These are phyloP conservation scores for Microcyclosporella mali DNA, from an alignment of 2,329 filamentous ascomycete species.

Conservation along the genomic window DNA sequence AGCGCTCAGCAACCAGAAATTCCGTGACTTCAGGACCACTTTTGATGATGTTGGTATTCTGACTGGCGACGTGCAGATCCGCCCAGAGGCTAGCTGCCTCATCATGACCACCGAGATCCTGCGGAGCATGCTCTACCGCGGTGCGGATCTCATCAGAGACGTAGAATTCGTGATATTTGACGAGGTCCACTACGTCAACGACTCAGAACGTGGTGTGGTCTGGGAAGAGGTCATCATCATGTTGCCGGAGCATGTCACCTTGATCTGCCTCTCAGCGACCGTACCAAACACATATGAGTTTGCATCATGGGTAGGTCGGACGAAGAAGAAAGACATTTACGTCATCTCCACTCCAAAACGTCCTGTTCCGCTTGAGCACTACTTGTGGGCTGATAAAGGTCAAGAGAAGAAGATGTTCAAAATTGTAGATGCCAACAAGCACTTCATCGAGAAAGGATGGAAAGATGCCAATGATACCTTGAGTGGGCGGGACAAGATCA, in stretches of 20 bases:
- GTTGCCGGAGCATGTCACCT: slow-evolving; percentile 92
- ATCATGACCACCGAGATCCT: slow-evolving; percentile 99
- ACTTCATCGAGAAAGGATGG: slow-evolving; percentile 87
- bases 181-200: slow-evolving; percentile 98
- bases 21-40: slow-evolving; percentile 80
- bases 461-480: slow-evolving; percentile 83
- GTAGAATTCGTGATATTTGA: slow-evolving; percentile 99
- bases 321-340: slow-evolving; percentile 98
- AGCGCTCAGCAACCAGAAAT: slow-evolving; percentile 96
- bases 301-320: slow-evolving; percentile 94
- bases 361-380: slow-evolving; percentile 91
- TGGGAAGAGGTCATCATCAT: slow-evolving; percentile 99
- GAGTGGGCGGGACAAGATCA: slow-evolving; percentile 73
- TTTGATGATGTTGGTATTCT: slow-evolving; percentile 97
- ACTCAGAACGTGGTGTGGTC: slow-evolving; percentile 89
- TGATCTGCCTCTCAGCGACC: slow-evolving; percentile 91
- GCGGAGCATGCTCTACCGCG: slow-evolving; percentile 94
- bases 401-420: slow-evolving; percentile 76
- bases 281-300: slow-evolving; percentile 98
- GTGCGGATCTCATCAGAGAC: slow-evolving; percentile 90
- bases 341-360: slow-evolving; percentile 96
- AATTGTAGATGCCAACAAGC: slow-evolving; percentile 89
- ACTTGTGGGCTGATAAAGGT: slow-evolving; percentile 70
- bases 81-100: slow-evolving; percentile 91
- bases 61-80: slow-evolving; percentile 96